Evolutionary conservation across 805 yeast genomes (phyloP).

Genomic region (Ogataea angusta): DNA sequence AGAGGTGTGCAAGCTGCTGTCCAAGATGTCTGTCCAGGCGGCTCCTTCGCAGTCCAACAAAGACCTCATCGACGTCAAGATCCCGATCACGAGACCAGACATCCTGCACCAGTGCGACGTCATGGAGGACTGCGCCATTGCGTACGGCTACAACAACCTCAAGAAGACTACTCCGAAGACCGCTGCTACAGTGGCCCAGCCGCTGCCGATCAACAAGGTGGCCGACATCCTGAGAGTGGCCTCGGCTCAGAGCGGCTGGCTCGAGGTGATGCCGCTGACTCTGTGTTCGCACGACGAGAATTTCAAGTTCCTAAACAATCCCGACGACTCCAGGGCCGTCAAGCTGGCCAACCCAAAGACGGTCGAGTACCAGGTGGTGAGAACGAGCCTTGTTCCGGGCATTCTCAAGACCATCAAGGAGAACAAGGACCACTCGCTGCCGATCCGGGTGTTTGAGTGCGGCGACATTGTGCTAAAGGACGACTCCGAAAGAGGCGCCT

Average conservation of each 20-base stretch:
- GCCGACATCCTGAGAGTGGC: conserved; percentile 89
- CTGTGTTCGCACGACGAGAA: conserved; percentile 96
- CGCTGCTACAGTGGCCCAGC: conserved; percentile 76
- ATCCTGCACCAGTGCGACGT: conserved; percentile 95
- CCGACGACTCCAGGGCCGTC: conserved; percentile 76
- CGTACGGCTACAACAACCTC: conserved; percentile 90
- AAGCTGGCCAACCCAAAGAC: conserved; percentile 96
- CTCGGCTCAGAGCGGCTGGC: conserved; percentile 92
- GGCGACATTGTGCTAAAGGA: conserved; percentile 94
- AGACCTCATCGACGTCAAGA: conserved; percentile 56
- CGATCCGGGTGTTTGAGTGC: conserved; percentile 90
- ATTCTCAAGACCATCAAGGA: conserved; percentile 91
- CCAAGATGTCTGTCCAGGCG: conserved; percentile 79
- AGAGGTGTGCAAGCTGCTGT: conserved; percentile 64
- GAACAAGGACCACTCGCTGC: conserved; percentile 92
- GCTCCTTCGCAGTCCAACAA: conserved; percentile 43
- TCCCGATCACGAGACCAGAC: conserved; percentile 96
- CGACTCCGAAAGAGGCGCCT: conserved; percentile 80
- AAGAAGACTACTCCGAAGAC: conserved; percentile 75
- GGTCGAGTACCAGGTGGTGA: conserved; percentile 92
- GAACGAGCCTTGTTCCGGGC: conserved; percentile 94
- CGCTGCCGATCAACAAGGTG: conserved; percentile 87
- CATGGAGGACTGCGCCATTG: conserved; percentile 98
- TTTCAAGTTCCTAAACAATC: conserved; percentile 74
- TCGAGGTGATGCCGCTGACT: conserved; percentile 93